Evolutionary conservation across 495 filamentous ascomycete genomes (phyloP), one percentile per base, ranked within the genome.

Genomic region (Aspergillus haitiensis): DNA sequence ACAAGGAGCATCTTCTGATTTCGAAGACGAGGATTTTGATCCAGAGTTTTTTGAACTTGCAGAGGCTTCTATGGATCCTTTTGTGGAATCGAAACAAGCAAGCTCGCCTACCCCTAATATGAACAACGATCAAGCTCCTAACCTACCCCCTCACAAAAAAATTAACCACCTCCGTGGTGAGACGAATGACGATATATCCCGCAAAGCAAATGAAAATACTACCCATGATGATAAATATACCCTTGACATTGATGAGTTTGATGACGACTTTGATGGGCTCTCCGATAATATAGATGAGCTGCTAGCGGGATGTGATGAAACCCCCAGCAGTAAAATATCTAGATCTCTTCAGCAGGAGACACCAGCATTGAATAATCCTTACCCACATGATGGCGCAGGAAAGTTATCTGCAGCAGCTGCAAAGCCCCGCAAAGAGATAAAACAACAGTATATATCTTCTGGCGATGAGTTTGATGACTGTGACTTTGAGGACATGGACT

Each of bases 191-290:
- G 33, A 48, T 39, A 4, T 32, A 40, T 34, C 21, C 5, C n/a
- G 52, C 13, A 57, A 58, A n/a, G 36, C 59, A 27, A 31, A 61
- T 31, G 71, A 46, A 75, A 81, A 56, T 78, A 86, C 66, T 81
- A 82, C 46, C 87, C 89, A 65, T 12, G 64, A 72, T 53, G 58
- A 61, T 18, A 66, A 76, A n/a, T 31, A 58, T 60, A 49, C 39
- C 12, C 60, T 71, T 64, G 70, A 73, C 60, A 82, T 74, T 64
- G 86, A 82, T 36, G 85, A 88, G 55, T 88, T 87, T 68, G 85
- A 84, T 39, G 85, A 86, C 66, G 88, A 90, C 56, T 81, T 83
- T 62, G 89, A 92, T 67, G 86, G 86, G 61, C 75, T 78, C 51
- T 69, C 64, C 15, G 75, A 78, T 33, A 72, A 72, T 45, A 67